Base-by-base conservation (phyloP, 106 monocot species). In the Phalaenopsis equestris region DNA sequence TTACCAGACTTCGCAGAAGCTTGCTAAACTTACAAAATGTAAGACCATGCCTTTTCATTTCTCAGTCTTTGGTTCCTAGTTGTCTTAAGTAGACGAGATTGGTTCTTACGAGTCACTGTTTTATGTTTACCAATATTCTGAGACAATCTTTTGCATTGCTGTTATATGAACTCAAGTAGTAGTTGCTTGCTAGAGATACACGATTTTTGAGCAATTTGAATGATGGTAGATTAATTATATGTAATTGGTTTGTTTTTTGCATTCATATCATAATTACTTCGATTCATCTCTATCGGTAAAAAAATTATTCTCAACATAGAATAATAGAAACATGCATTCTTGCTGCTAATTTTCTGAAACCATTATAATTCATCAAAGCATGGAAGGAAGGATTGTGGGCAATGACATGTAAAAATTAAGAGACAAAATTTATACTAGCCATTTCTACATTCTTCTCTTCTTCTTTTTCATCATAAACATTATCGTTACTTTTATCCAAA, bases 1-100 rank as follows among this genome's bases (percentile, higher is more conserved):
- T 82, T 91, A 93, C 41, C 93, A 96, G 81, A 96, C 93, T 39
- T 91, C 95, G 3, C 89, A 96, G 85, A 96, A 91, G 84, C 89
- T 93, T 6, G 79, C 95, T 24, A 91, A 89, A 57, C 93, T 96
- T 2, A 87, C 95, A 6, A 93, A 89, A 82, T 72, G 95, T 93
- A 84, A 89, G 88, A 83, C 9, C n/a, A 23, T 67, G 2, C 68
- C 64, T 37, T 68, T 2, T 37, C 9, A 37, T 24, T 68, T 68
- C 5, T 36, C 3, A 24, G 17, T 36, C 37, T 36, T 68, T 68
- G 36, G 24, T 37, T 68, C 37, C 37, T 68, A 68, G 10, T 68
- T 68, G 2, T 38, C 68, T 68, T 24, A 24, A 37, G 68, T 11
- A 65, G 6, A 65, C 16, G 23, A 37, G 67, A 68, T 38, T 30